phyloP scores from a whole-genome alignment of 78 protist species.

The Diacronema lutheri region DNA sequence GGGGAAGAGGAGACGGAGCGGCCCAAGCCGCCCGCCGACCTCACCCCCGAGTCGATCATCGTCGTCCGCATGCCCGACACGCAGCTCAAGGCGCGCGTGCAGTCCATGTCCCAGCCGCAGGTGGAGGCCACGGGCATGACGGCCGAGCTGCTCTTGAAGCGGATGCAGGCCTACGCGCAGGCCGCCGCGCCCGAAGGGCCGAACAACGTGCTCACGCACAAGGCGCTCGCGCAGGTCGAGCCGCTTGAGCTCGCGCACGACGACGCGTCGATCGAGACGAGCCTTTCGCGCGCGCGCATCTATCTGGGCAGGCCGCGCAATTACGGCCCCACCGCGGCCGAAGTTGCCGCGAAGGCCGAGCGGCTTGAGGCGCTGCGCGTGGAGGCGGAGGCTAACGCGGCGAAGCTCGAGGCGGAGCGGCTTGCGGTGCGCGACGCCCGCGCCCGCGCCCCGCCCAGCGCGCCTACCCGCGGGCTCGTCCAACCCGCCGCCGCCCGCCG shows the following conservation, averaged over 20 bases:
- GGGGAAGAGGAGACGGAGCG: neutral
- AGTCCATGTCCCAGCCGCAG: neutral
- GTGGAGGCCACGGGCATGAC: neutral
- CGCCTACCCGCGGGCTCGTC: too few species aligned
- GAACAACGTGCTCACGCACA: neutral
- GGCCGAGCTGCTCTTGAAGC: neutral
- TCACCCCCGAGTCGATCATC: slow-evolving; percentile 38
- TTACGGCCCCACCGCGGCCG: slow-evolving; percentile 46
- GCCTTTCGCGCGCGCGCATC: neutral
- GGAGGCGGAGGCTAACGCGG: neutral
- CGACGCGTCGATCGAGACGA: neutral
- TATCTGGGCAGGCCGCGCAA: slow-evolving; percentile 48
- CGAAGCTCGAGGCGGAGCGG: neutral
- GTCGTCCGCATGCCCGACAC: slow-evolving; percentile 31
- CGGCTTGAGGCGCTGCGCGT: neutral
- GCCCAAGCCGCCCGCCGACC: neutral
- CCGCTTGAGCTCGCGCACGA: neutral
- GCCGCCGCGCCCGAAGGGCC: neutral
- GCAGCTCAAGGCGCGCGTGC: slow-evolving; percentile 29
- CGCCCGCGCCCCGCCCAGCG: too few species aligned
- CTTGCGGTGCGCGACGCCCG: too few species aligned
- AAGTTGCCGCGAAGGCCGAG: neutral
- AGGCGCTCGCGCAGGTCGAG: neutral
- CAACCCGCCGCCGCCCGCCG: too few species aligned
- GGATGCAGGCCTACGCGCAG: neutral